phyloP scores from a whole-genome alignment of 2,329 filamentous ascomycete genomes.

The Colletotrichum sp. region DNA sequence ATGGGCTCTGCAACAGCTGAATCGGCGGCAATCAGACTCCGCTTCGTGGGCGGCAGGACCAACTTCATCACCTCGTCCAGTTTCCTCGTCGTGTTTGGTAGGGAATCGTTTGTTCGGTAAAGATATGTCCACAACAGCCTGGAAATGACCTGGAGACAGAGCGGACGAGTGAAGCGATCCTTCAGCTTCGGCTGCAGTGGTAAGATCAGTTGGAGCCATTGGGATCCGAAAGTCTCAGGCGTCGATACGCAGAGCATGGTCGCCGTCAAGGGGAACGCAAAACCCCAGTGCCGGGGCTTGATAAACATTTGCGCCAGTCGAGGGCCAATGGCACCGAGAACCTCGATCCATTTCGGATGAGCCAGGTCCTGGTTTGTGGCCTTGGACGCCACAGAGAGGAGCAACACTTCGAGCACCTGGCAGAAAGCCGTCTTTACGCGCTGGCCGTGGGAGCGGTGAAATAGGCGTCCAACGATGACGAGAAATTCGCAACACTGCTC shows the following conservation, averaged over 20 bases:
- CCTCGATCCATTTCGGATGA: conserved; percentile 84
- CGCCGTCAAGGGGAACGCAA: conserved; percentile 86
- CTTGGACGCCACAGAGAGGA: conserved; percentile 86
- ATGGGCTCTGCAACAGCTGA: conserved; percentile 84
- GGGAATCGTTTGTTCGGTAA: conserved; percentile 79
- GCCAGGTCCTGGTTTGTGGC: conserved; percentile 78
- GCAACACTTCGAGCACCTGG: conserved; percentile 83
- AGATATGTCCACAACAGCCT: conserved; percentile 94
- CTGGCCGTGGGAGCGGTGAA: conserved; percentile 84
- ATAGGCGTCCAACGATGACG: conserved; percentile 79
- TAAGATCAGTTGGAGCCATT: conserved; percentile 85
- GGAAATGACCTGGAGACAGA: conserved; percentile 88
- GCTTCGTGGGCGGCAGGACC: conserved; percentile 80
- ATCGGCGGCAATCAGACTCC: conserved; percentile 83
- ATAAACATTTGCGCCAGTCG: conserved; percentile 83
- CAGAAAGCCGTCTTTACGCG: conserved; percentile 94
- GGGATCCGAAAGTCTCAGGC: conserved; percentile 79
- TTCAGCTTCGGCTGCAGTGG: conserved; percentile 83
- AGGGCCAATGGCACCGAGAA: conserved; percentile 78
- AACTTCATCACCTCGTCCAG: conserved; percentile 89
- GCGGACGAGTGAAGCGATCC: conserved; percentile 77
- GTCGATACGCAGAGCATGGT: conserved; percentile 89
- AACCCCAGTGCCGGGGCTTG: conserved; percentile 91
- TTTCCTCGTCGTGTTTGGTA: conserved; percentile 73
- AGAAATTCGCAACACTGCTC: conserved; percentile 90